phyloP scores from a whole-genome alignment of 1,284 basidiomycete species.

The Mycosarcoma mackinlayi region DNA sequence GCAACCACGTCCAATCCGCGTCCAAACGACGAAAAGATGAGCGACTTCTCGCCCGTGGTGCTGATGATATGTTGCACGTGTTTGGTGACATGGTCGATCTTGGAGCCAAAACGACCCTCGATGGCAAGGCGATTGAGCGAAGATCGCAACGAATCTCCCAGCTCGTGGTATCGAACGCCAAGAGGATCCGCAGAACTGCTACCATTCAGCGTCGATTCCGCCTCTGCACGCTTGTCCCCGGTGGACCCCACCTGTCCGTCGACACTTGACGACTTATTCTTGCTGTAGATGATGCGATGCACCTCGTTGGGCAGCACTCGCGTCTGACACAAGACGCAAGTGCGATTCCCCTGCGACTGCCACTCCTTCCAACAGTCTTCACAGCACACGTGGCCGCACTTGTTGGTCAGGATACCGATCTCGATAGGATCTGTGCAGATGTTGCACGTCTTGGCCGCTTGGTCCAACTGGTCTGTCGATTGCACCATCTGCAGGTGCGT shows the following conservation, averaged over 20 bases:
- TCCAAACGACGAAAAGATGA: constrained; percentile 64
- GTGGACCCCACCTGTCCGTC: constrained; percentile 14
- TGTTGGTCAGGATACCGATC: constrained; percentile 59
- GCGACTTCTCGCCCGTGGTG: constrained; percentile 54
- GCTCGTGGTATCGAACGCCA: constrained; percentile 35
- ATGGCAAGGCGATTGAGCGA: constrained; percentile 31
- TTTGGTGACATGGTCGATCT: constrained; percentile 60
- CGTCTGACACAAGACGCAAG: constrained; percentile 63
- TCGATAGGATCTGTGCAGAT: constrained; percentile 63
- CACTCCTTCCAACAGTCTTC: constrained; percentile 64
- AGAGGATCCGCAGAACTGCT: constrained; percentile 1
- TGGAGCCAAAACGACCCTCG: constrained; percentile 59
- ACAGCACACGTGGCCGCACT: constrained; percentile 62
- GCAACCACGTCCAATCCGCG: constrained; percentile 62
- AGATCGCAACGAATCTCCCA: constrained; percentile 29
- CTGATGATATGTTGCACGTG: constrained; percentile 52
- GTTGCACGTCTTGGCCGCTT: constrained; percentile 54
- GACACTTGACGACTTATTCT: neutral
- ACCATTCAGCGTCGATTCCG: neutral
- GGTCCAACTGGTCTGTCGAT: constrained; percentile 32
- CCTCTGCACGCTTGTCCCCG: neutral
- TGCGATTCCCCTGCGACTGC: constrained; percentile 49
- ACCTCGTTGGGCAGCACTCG: constrained; percentile 51
- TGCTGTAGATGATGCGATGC: constrained; percentile 59
- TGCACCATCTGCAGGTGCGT: constrained; percentile 55